Conservation (phyloP, 176 grass and related monocot genomes). For the Zizania latifolia region DNA sequence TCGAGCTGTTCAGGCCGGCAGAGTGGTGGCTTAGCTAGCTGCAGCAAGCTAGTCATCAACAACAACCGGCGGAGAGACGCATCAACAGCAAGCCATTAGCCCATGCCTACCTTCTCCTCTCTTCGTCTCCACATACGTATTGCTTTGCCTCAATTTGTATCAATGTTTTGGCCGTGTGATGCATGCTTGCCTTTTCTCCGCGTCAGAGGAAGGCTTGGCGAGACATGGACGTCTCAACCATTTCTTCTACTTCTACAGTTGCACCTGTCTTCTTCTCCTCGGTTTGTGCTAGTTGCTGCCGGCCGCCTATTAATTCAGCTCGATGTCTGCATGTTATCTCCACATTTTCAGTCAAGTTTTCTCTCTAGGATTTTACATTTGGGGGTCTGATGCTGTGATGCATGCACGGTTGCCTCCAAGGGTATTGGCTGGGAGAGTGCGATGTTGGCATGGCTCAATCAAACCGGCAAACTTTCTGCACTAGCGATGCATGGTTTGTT, state of each 20-base stretch:
- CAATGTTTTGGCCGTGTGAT: slow-evolving; percentile 19
- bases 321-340: neutral
- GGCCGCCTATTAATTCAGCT: slow-evolving; percentile 39
- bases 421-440: slow-evolving; percentile 37
- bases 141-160: slow-evolving; percentile 22
- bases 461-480: slow-evolving; percentile 5
- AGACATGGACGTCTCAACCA: slow-evolving; percentile 55
- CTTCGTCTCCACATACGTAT: neutral
- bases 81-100: slow-evolving; percentile 32
- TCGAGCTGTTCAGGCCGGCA: neutral
- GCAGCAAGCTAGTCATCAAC: slow-evolving; percentile 42
- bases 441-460: slow-evolving; percentile 77
- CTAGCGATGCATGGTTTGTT: neutral
- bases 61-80: slow-evolving; percentile 29
- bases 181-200: slow-evolving; percentile 11
- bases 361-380: neutral
- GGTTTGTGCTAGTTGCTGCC: neutral
- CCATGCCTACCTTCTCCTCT: neutral
- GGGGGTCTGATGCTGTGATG: too few species aligned
- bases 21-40: neutral
- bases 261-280: neutral
- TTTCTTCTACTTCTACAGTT: too few species aligned
- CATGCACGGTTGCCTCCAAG: neutral
- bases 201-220: neutral
- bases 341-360: neutral